phyloP scores from a whole-genome alignment of 441 rosid species.

The Populus tomentosa region DNA sequence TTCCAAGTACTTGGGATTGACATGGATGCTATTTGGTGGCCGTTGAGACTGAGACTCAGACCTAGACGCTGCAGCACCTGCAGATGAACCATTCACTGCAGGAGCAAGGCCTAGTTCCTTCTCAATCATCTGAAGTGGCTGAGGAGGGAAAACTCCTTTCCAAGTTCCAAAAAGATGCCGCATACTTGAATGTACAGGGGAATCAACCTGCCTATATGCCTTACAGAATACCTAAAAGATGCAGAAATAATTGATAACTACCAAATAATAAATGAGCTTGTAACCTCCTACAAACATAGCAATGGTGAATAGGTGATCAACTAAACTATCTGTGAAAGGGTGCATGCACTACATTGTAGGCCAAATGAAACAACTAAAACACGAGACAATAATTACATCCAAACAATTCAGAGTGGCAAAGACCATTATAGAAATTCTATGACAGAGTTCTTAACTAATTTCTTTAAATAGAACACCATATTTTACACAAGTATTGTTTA shows the following conservation, averaged over 20 bases:
- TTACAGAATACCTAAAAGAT: slow-evolving; percentile 77
- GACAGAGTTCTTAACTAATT: not conserved
- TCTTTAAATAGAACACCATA: not conserved
- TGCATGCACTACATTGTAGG: not conserved
- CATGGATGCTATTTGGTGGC: slow-evolving; percentile 88
- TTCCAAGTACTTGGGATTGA: slow-evolving; percentile 95
- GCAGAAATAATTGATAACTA: not conserved
- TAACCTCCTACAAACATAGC: not conserved
- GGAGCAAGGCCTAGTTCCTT: slow-evolving; percentile 87
- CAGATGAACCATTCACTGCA: slow-evolving; percentile 60
- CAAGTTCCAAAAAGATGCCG: slow-evolving; percentile 98
- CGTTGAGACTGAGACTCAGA: slow-evolving; percentile 68
- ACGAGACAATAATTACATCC: too few relatives aligned
- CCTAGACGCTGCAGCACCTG: slow-evolving; percentile 51
- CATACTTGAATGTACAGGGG: slow-evolving; percentile 79
- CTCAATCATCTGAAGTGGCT: slow-evolving; percentile 74
- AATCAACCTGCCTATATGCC: slow-evolving; percentile 82
- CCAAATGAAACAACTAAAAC: not conserved
- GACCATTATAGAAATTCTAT: not conserved
- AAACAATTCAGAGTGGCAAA: not conserved
- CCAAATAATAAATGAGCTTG: not conserved
- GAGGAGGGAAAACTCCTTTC: slow-evolving; percentile 94
- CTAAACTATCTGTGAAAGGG: not conserved
- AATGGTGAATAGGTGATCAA: not conserved
- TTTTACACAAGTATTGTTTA: not conserved